These are phyloP conservation scores for Grosmannia serpens DNA, from an alignment of 2,329 filamentous ascomycete species.

Conservation along the genomic window DNA sequence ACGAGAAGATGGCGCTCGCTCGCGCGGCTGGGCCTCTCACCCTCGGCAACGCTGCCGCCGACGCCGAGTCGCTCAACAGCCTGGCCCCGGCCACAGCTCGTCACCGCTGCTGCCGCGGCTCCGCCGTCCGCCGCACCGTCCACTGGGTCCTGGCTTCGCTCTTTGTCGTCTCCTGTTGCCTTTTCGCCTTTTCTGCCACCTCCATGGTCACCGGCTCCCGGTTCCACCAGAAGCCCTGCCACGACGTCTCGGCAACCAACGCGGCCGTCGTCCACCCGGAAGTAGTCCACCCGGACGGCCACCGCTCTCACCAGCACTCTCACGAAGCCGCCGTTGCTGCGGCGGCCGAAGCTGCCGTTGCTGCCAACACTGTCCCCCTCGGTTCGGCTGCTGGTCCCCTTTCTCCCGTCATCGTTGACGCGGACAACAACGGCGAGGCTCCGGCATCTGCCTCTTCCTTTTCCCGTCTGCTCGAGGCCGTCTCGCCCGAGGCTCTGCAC, in stretches of 20 bases:
- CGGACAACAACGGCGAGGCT: not conserved
- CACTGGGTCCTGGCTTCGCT: not conserved
- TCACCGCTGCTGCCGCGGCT: not conserved
- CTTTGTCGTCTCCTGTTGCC: not conserved
- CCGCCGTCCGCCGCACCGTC: not conserved
- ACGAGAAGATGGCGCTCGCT: not conserved
- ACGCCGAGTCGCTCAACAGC: not conserved
- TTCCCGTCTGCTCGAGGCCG: slow-evolving; percentile 13
- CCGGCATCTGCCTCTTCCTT: slow-evolving; percentile 6
- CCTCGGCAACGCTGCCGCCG: not conserved
- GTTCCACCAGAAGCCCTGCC: not conserved
- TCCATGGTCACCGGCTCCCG: not conserved
- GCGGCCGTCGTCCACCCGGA: not conserved
- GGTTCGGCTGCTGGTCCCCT: not conserved
- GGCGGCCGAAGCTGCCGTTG: not conserved
- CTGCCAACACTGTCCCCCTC: not conserved
- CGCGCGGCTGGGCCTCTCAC: not conserved
- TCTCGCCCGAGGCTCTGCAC: slow-evolving; percentile 37
- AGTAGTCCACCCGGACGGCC: not conserved
- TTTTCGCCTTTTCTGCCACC: not conserved
- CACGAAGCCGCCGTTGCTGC: not conserved
- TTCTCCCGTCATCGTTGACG: not conserved
- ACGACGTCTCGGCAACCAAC: not conserved
- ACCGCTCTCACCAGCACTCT: not conserved
- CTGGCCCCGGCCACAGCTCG: not conserved